Evolutionary conservation across 768 basidiomycete genomes (phyloP).

Genomic region (Gloeopeniophorella convolvens): DNA sequence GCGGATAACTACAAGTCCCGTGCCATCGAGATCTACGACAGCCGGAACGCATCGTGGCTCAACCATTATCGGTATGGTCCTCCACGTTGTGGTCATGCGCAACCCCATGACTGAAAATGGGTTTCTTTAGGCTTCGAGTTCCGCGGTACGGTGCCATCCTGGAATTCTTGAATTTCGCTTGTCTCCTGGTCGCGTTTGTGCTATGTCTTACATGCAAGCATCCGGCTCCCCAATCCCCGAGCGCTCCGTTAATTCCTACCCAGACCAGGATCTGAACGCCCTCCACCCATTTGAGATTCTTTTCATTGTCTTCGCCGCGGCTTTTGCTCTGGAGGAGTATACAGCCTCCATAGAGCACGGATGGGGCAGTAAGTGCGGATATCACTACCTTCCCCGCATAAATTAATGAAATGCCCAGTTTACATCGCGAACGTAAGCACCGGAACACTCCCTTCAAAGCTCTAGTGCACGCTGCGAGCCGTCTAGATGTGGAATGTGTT

Average conservation of each 20-base stretch:
- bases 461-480: not conserved
- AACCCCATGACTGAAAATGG: not conserved
- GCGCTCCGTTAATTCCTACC: not conserved
- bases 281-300: conserved; percentile 59
- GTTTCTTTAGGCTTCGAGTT: conserved; percentile 59
- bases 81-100: not conserved
- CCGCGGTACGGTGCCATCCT: conserved; percentile 73
- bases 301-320: conserved; percentile 70
- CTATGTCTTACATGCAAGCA: conserved; percentile 67
- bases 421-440: conserved; percentile 72
- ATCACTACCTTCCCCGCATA: not conserved
- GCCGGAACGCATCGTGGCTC: conserved; percentile 59
- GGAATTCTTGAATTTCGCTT: conserved; percentile 71
- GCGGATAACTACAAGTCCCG: conserved; percentile 86
- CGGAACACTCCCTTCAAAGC: not conserved
- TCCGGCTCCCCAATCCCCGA: conserved; percentile 11
- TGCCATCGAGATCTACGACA: conserved; percentile 67
- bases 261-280: conserved; percentile 50
- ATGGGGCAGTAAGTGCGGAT: conserved; percentile 61
- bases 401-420: conserved; percentile 35
- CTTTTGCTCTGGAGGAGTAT: conserved; percentile 83
- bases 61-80: conserved; percentile 73
- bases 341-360: conserved; percentile 83
- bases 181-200: conserved; percentile 62
- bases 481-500: conserved; percentile 86